These are phyloP conservation scores for Rachicladosporium sp. DNA, from an alignment of 2,329 filamentous ascomycete genomes.

Conservation along the genomic window DNA sequence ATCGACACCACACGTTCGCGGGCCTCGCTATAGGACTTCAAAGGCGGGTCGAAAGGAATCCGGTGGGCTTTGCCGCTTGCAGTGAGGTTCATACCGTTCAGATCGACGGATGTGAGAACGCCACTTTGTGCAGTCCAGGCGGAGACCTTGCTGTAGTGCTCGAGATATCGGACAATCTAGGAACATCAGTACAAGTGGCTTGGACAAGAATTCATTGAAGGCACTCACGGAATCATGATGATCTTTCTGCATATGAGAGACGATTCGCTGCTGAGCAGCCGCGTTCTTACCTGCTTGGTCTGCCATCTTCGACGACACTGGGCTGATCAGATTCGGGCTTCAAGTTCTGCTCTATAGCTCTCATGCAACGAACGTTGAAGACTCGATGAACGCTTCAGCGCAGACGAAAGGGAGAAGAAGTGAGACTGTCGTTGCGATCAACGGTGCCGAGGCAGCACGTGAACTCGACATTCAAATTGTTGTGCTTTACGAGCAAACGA, in stretches of 20 bases:
- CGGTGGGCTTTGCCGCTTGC: constrained; percentile 38
- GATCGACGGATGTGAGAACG: constrained; percentile 51
- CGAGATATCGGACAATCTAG: constrained; percentile 60
- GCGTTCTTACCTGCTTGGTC: constrained; percentile 26
- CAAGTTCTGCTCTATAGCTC: too few relatives aligned
- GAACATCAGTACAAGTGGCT: constrained; percentile 1
- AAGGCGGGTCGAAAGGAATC: constrained; percentile 57
- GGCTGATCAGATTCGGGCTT: too few relatives aligned
- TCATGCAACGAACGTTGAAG: too few relatives aligned
- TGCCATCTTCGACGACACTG: constrained; percentile 8
- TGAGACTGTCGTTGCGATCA: too few relatives aligned
- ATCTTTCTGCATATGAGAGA: constrained; percentile 78
- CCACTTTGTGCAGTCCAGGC: constrained; percentile 44
- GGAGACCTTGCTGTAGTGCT: constrained; percentile 53
- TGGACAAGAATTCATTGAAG: background rate
- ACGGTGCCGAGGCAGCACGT: too few relatives aligned
- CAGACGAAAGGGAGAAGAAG: too few relatives aligned
- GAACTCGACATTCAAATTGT: too few relatives aligned
- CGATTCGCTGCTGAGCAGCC: constrained; percentile 48
- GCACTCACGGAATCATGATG: constrained; percentile 42
- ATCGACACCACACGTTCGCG: constrained; percentile 62
- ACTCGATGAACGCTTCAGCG: too few relatives aligned
- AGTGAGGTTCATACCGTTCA: constrained; percentile 49
- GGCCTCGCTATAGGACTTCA: constrained; percentile 54
- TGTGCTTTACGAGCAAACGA: too few relatives aligned